Evolutionary conservation across 805 yeast species (phyloP), one percentile per base, ranked within the genome.

Genomic region (Candida saitoana): DNA sequence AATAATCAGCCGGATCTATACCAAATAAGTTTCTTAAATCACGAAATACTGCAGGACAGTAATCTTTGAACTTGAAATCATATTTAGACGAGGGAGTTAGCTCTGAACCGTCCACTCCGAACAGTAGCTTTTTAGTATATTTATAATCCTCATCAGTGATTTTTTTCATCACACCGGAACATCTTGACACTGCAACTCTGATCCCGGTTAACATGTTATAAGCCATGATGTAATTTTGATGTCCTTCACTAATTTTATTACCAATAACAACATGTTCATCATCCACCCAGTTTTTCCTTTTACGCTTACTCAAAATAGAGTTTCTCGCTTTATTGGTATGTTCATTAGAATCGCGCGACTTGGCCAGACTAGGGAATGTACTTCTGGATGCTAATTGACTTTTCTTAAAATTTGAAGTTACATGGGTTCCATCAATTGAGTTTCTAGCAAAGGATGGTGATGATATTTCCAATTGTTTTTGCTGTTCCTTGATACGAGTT

Each of bases 121-220:
- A 95, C 14, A 93, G 84, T 42, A 91, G 69, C 60, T 93, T 91
- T 51, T 87, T 84, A 18, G 80, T 79, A 8, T 77, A 67, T 25
- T 64, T 68, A 59, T 90, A 93, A 59, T 91, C 96, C 12, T 68
- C 73, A 38, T 80, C 83, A 1, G 73, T 74, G 33, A 93, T 65
- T 15, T 84, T 82, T 41, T 84, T 77, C 77, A 87, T 85, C 8
- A 84, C 73, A 29, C 95, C 95, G 0, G 96, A 87, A 54, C 95
- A 84, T 44, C 96, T 71, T 3, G 96, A 87, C 0, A 93, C 98
- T 0, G 97, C 90, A 6, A 89, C 95, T 43, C 99, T 75, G 36
- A 93, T 93, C 2, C 99, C 99, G 0, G 98, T 90, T 44, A 95
- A 74, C 97, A 93, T 91, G 61, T 91, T 89, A 62, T 93, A 95